Evolutionary conservation across 345 rosid genomes (phyloP).

Genomic region (Fremontodendron californicum): DNA sequence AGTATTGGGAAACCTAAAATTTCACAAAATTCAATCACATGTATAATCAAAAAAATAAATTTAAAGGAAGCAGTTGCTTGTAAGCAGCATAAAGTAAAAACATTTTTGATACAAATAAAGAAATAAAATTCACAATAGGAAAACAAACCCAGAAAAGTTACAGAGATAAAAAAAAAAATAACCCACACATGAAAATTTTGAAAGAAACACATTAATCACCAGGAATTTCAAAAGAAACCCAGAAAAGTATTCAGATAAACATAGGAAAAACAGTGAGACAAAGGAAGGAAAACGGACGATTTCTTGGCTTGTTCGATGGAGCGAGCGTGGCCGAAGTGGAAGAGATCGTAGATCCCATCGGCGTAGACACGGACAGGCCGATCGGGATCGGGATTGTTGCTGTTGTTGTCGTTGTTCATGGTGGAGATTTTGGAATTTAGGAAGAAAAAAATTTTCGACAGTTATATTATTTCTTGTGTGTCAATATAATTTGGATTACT

Average conservation of each 20-base stretch:
- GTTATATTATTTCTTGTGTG: not conserved
- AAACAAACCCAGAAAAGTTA: not conserved
- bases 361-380: conserved; percentile 87
- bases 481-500: not conserved
- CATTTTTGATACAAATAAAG: not conserved
- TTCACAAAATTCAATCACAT: not conserved
- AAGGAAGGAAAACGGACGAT: conserved; percentile 1
- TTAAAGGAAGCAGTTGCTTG: not conserved
- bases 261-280: not conserved
- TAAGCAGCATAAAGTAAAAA: not conserved
- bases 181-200: not conserved
- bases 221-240: not conserved
- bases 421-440: not conserved
- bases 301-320: too few relatives aligned
- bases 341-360: too few relatives aligned
- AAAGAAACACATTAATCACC: not conserved
- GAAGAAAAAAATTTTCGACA: not conserved
- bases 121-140: not conserved
- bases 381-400: conserved; percentile 25
- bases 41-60: too few relatives aligned
- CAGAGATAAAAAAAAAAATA: not conserved
- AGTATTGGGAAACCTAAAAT: conserved; percentile 71
- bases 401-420: not conserved
- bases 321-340: too few relatives aligned
- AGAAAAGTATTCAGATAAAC: not conserved